Evolutionary conservation across 805 yeast species (phyloP), one percentile per base, ranked within the genome.

Genomic region (Lachancea meyersii): DNA sequence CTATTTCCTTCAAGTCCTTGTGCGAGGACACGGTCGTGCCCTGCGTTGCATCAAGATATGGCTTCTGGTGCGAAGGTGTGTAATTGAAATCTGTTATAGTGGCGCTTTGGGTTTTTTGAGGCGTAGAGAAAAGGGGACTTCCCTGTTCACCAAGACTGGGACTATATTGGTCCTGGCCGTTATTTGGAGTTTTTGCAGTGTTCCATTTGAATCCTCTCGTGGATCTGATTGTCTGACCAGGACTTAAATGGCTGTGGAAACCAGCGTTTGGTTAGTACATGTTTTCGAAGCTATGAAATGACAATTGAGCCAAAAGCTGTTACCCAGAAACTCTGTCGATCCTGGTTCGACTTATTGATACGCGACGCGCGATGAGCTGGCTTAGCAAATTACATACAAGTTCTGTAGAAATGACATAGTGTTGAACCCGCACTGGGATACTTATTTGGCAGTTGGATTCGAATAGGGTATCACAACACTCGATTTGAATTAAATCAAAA

Each of bases 1-100:
- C 98, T 55, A 88, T 87, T 56, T 73, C 80, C 47, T 95, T 76
- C 44, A 93, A 77, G 56, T 85, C 93, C 54, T 72, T 78, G 57
- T 85, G 95, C 17, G 77, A 63, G 3, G 74, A 60, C 18, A 71
- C 70, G 7, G 71, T 59, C n/a, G 69, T 67, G 18, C 67, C 63
- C 10, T 50, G 50, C 24, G 50, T 44, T 8, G 60, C 55, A 37
- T 57, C 58, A 20, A 61, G 35, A 28, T 53, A 62, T 10, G 64
- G 67, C 35, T 58, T 57, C 40, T 64, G 67, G 44, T 61, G 67
- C 1, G 66, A 56, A 23, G 66, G 67, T 5, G 66, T 63, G 44
- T 63, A 63, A 38, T 63, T 63, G 31, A 60, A 63, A 45, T 63
- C 68, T 4, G 64, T 60, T 3, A 60, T 54, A 14, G 28, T 27